These are phyloP conservation scores for Aspergillus ustus DNA, from an alignment of 2,329 filamentous ascomycete species.

Conservation along the genomic window DNA sequence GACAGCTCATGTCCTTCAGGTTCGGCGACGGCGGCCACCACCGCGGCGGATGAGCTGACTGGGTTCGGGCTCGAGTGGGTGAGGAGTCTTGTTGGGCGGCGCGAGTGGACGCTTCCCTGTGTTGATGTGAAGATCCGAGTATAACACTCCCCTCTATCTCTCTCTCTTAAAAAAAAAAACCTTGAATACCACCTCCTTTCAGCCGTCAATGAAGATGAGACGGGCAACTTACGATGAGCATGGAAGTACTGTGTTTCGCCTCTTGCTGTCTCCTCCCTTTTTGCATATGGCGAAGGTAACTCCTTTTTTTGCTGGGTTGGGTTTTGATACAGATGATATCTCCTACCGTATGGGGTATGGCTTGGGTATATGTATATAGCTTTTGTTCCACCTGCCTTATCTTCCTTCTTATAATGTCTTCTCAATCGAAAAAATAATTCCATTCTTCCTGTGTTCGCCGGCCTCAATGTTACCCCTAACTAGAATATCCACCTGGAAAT, in stretches of 20 bases:
- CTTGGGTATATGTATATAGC: not conserved
- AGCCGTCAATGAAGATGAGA: not conserved
- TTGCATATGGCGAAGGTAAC: conserved; percentile 7
- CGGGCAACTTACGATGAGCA: not conserved
- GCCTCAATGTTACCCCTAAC: too few relatives aligned
- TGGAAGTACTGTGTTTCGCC: not conserved
- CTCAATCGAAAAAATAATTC: not conserved
- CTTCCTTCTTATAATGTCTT: not conserved
- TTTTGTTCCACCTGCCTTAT: not conserved
- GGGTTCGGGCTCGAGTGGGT: conserved; percentile 85
- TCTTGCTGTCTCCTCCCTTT: not conserved
- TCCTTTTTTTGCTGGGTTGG: not conserved
- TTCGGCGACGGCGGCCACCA: conserved; percentile 23
- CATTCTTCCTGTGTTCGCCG: not conserved
- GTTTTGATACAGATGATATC: not conserved
- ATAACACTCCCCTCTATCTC: conserved; percentile 45
- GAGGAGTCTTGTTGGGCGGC: conserved; percentile 75
- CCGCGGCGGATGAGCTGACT: conserved; percentile 66
- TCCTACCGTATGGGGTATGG: not conserved
- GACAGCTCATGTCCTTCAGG: not conserved
- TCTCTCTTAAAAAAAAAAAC: not conserved
- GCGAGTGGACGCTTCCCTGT: conserved; percentile 90
- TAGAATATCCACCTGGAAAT: too few relatives aligned
- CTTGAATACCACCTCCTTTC: not conserved
- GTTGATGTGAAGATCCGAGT: conserved; percentile 84